Percentiles rank a stretch among this genome's conserved stretches.
These are phyloP conservation scores for Cyclotella sp. DNA, from an alignment of 108 stramenopile genomes.

Conservation along the genomic window DNA sequence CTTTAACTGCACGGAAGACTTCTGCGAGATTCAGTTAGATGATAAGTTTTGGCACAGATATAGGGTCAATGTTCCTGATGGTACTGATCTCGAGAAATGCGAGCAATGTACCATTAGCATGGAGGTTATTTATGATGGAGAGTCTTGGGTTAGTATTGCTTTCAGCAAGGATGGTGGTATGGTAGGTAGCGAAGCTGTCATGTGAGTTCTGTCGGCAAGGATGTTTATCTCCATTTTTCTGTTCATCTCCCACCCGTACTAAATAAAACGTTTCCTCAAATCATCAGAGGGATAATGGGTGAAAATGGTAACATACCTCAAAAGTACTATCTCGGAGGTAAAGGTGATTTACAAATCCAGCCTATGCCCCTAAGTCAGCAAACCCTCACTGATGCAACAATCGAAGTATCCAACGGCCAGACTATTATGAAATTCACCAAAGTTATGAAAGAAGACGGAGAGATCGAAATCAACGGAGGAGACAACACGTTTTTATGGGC, in stretches of 20 bases:
- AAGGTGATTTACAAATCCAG: slow-evolving; percentile 32
- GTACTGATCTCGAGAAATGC: not conserved
- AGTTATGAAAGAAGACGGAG: slow-evolving; percentile 60
- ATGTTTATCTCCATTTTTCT: not conserved
- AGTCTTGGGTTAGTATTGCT: slow-evolving; percentile 34
- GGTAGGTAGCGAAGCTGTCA: slow-evolving; percentile 40
- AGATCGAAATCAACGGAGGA: slow-evolving; percentile 55
- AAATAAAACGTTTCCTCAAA: not conserved
- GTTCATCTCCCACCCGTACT: no score
- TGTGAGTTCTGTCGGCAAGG: slow-evolving; percentile 7
- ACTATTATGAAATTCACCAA: slow-evolving; percentile 77
- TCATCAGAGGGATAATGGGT: slow-evolving; percentile 36
- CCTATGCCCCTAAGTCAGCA: slow-evolving; percentile 54
- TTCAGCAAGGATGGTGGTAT: slow-evolving; percentile 28
- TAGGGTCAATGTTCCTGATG: slow-evolving; percentile 18
- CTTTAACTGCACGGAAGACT: slow-evolving; percentile 1
- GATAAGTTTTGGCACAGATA: slow-evolving; percentile 7
- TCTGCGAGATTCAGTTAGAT: slow-evolving; percentile 17
- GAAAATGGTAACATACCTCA: slow-evolving; percentile 23
- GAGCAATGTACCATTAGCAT: slow-evolving; percentile 26
- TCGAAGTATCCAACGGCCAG: slow-evolving; percentile 43
- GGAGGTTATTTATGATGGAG: slow-evolving; percentile 26
- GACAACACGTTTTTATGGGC: slow-evolving; percentile 68
- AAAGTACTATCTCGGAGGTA: slow-evolving; percentile 59
- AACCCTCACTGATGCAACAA: slow-evolving; percentile 64